These are phyloP conservation scores for Lepidium didymum DNA, from an alignment of 345 rosid genomes.

Conservation along the genomic window DNA sequence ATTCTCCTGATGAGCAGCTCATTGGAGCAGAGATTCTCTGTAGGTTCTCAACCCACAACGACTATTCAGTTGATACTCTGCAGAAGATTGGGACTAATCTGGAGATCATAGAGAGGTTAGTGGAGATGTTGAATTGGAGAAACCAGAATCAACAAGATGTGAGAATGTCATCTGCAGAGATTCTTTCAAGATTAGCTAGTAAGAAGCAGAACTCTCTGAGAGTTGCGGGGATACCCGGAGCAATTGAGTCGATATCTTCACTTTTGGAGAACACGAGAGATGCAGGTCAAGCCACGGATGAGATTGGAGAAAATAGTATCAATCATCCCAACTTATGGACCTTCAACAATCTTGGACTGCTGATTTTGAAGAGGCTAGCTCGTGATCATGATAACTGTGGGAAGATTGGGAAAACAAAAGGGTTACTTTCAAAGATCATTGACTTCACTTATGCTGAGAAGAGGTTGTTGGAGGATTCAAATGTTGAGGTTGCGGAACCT, in stretches of 20 bases:
- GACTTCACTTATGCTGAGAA: slow-evolving; percentile 70
- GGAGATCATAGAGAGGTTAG: slow-evolving; percentile 54
- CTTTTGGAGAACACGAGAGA: slow-evolving; percentile 52
- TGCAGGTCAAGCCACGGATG: slow-evolving; percentile 53
- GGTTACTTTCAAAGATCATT: slow-evolving; percentile 76
- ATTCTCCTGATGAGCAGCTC: slow-evolving; percentile 78
- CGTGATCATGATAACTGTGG: slow-evolving; percentile 81
- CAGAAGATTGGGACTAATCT: slow-evolving; percentile 75
- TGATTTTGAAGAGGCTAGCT: slow-evolving; percentile 73
- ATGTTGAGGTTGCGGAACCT: slow-evolving; percentile 21
- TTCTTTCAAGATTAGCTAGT: slow-evolving; percentile 64
- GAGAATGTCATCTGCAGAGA: slow-evolving; percentile 70
- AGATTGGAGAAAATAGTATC: slow-evolving; percentile 53
- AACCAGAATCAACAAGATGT: slow-evolving; percentile 66
- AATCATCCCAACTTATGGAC: slow-evolving; percentile 46
- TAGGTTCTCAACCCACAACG: slow-evolving; percentile 32
- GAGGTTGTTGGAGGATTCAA: slow-evolving; percentile 34
- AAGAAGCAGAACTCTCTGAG: slow-evolving; percentile 74
- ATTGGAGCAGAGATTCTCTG: slow-evolving; percentile 58
- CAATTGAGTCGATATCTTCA: slow-evolving; percentile 87
- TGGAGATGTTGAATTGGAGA: slow-evolving; percentile 96
- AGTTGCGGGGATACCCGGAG: slow-evolving; percentile 78
- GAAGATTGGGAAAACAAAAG: slow-evolving; percentile 82
- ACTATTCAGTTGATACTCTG: slow-evolving; percentile 69
- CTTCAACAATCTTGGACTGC: slow-evolving; percentile 69